Base-by-base conservation (phyloP, 306 rosid species). In the Quercus wislizeni region DNA sequence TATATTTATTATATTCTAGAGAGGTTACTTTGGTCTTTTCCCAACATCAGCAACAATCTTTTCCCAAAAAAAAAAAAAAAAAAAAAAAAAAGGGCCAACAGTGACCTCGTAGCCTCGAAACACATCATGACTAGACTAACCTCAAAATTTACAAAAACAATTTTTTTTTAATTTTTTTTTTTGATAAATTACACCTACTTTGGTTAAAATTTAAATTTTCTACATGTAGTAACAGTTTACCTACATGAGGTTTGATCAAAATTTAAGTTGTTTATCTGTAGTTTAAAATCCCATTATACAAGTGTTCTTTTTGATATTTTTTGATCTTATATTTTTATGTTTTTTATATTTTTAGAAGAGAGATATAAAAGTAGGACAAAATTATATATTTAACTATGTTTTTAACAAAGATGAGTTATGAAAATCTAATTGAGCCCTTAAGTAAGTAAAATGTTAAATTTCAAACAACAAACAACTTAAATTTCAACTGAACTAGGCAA, bases 141-240 rank as follows among this genome's bases (percentile, higher is more conserved):
- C 69, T 15, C 4, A 28, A 28, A 63, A 25, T 15, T 28, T 28
- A 28, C 41, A 14, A 62, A 41, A 41, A 41, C 11, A 41, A 21
- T 21, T 1, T 7, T 0, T 38, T 35, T 6, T 35, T 35, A 1
- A 1, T 33, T 33, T 33, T 33, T 5, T 5, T 35, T 35, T 35
- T 35, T 35, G 41, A 2, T 8, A 35, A 35, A 35, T 35, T 35
- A 35, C 0, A 1, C 8, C 1, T 35, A 35, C 0, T 5, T 35
- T 5, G 0, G 2, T 33, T 33, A 0, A 33, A 33, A 33, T 33
- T 33, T 33, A 33, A 33, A 5, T 33, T 33, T 0, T 0, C 0
- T 33, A 1, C 0, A 0, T 35, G 0, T 6, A 0, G 2, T 35
- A 35, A 35, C 8, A 35, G 0, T 35, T 35, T 6, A 5, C 0